Evolutionary conservation across 805 yeast genomes (phyloP).

Genomic region (Kodamaea lidongshanica): DNA sequence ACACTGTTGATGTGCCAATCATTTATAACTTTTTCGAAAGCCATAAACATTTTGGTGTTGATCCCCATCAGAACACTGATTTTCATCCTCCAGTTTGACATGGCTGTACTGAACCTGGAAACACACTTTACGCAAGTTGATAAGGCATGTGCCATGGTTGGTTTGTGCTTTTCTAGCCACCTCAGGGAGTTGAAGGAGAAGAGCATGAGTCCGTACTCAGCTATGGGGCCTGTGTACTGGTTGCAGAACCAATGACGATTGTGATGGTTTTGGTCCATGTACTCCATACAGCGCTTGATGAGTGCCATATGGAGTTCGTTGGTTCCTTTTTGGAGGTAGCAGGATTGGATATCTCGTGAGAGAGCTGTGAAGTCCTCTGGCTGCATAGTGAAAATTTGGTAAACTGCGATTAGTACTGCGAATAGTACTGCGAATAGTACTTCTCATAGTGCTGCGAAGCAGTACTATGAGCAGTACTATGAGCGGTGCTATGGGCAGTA

Average conservation of each 20-base stretch:
- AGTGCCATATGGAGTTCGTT: conserved; percentile 23
- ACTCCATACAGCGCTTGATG: conserved; percentile 20
- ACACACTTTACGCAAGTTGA: conserved; percentile 51
- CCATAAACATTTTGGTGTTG: conserved; percentile 4
- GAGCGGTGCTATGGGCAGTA: too few relatives aligned
- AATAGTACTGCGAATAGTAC: too few relatives aligned
- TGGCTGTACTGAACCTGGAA: conserved; percentile 45
- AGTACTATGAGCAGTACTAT: too few relatives aligned
- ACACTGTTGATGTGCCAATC: conserved; percentile 5
- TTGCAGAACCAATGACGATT: conserved; percentile 55
- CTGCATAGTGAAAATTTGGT: too few relatives aligned
- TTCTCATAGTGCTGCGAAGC: too few relatives aligned
- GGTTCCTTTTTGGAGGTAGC: conserved; percentile 23
- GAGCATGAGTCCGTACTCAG: conserved; percentile 50
- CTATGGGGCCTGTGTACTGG: conserved; percentile 38
- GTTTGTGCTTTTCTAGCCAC: conserved; percentile 29
- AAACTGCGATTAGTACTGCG: too few relatives aligned
- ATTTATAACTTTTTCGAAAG: conserved; percentile 4
- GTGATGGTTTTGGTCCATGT: conserved; percentile 14
- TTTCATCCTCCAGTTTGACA: conserved; percentile 7
- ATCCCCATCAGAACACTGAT: conserved; percentile 5
- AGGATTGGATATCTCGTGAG: conserved; percentile 17
- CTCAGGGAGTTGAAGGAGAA: conserved; percentile 43
- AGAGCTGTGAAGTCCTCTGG: conserved; percentile 21
- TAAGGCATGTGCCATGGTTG: conserved; percentile 34